Evolutionary conservation across 2,329 filamentous ascomycete genomes (phyloP).

Genomic region (Pyrenophora graminea): DNA sequence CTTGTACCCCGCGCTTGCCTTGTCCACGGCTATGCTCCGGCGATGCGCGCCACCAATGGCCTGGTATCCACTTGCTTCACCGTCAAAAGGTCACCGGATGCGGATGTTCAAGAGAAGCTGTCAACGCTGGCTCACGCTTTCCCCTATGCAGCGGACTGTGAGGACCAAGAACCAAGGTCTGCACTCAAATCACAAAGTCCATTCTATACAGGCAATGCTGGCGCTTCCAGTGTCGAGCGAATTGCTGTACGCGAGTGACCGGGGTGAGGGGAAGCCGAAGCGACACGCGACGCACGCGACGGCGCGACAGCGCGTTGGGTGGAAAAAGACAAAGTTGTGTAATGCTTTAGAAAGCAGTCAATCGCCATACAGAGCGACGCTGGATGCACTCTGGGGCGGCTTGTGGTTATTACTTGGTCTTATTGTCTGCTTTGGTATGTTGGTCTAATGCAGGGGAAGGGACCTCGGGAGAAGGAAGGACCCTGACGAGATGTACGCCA

Average conservation of each 20-base stretch:
- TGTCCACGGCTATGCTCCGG: neutral
- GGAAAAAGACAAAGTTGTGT: neutral
- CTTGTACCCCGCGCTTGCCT: conserved; percentile 5
- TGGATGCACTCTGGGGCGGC: no score
- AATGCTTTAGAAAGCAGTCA: no score
- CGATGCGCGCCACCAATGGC: neutral
- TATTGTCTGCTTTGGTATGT: neutral
- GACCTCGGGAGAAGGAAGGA: conserved; percentile 7
- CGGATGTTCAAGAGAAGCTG: neutral
- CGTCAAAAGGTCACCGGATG: neutral
- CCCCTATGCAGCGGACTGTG: neutral
- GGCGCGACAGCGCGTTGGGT: neutral
- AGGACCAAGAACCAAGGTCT: neutral
- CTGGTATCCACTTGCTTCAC: neutral
- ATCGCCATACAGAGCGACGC: no score
- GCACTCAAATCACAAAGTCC: neutral
- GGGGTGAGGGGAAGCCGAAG: conserved; percentile 16
- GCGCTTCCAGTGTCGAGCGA: conserved; percentile 1
- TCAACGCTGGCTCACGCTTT: neutral
- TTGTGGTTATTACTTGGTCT: no score
- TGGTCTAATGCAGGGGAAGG: conserved; percentile 12
- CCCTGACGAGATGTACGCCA: conserved; percentile 15
- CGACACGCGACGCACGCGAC: conserved; percentile 14
- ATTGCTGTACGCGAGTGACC: conserved; percentile 9
- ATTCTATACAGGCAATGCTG: neutral